Evolutionary conservation across 1,284 basidiomycete species (phyloP), one percentile per base, ranked within the genome.

Genomic region (Melampsora larici-populina): DNA sequence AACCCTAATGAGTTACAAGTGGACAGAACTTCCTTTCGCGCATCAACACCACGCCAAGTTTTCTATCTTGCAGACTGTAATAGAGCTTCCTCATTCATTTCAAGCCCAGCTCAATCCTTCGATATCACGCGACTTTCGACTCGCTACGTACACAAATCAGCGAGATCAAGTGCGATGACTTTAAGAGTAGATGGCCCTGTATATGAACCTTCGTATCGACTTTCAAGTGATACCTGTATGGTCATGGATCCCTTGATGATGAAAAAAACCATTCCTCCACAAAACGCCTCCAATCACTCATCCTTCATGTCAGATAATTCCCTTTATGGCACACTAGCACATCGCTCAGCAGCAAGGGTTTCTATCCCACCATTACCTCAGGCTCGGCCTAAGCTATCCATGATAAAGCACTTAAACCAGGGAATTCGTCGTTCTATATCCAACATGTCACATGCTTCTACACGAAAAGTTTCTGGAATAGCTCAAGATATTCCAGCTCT

Each of bases 151-250:
- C 55, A 17, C 21, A 58, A n/a, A 58, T 15, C 40, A 43, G 6
- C 6, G 11, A 43, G 40, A 43, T 43, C 40, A 43, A 43, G 7
- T 43, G 7, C 6, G 40, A 13, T 43, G 6, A 43, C 40, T 43
- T 13, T 43, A 7, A 43, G 7, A 13, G 11, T 1, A 7, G 40
- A 43, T 43, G 40, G 40, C 11, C 40, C 5, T 9, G 1, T 11
- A 9, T 43, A 9, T 13, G 40, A 43, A 13, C 21, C 21, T 24
- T 18, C 55, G n/a, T 58, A 29, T 58, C 55, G 55, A n/a, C 26
- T 58, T n/a, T 58, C 55, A 29, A 58, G 26, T 29, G 55, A 58
- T 58, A 58, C 55, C 21, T 58, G 55, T 24, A 58, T 58, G 55
- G 18, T 58, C 7, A 7, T 58, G 55, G 55, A 58, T 29, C 55